Evolutionary conservation across 2,329 filamentous ascomycete species (phyloP).

Genomic region (Paracoccidioides lutzii): DNA sequence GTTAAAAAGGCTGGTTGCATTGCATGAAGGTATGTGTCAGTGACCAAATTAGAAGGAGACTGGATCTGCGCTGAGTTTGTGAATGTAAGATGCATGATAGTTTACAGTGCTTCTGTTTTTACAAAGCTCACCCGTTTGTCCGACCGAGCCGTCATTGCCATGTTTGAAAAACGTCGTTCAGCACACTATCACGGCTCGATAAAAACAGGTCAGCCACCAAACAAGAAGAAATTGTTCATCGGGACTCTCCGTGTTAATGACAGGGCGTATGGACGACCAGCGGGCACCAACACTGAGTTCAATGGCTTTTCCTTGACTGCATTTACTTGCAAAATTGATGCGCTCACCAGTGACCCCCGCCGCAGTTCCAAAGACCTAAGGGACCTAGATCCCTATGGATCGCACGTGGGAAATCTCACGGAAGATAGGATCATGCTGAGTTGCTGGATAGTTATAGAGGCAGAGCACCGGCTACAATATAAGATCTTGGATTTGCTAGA

Average conservation of each 20-base stretch:
- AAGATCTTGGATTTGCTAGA: constrained; percentile 3
- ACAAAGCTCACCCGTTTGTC: neutral
- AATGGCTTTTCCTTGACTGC: neutral
- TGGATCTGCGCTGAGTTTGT: neutral
- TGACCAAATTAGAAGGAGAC: neutral
- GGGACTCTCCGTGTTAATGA: neutral
- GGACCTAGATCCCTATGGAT: constrained; percentile 1
- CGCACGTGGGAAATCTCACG: constrained; percentile 1
- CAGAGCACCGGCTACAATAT: constrained; percentile 1
- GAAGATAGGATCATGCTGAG: constrained; percentile 4
- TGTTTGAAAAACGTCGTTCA: neutral
- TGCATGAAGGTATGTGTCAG: neutral
- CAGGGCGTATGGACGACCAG: neutral
- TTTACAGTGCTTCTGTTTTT: neutral
- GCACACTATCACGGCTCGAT: constrained; percentile 1
- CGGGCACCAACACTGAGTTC: neutral
- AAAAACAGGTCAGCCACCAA: constrained; percentile 3
- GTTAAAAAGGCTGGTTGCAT: constrained; percentile 2
- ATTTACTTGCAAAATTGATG: neutral
- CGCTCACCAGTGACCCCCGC: neutral
- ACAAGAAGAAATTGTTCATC: constrained; percentile 2
- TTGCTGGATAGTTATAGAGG: constrained; percentile 3
- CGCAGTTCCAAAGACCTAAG: neutral
- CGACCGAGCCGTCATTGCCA: constrained; percentile 1
- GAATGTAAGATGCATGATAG: neutral